Evolutionary conservation across 2,329 filamentous ascomycete species (phyloP).

Genomic region (Aureobasidium sp.): DNA sequence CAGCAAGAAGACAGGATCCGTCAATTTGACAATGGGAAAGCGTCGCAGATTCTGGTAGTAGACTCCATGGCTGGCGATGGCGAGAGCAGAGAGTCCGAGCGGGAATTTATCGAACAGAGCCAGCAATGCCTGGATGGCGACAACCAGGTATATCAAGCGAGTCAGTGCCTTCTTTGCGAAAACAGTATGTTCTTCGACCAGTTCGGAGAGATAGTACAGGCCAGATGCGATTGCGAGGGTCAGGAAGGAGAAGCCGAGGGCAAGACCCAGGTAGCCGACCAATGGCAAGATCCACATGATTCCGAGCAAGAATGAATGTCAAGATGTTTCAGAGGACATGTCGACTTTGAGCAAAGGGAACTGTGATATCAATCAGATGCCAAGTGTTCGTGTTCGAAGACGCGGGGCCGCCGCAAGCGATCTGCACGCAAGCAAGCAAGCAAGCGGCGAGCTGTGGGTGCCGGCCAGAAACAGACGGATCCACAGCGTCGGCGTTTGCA

Average conservation of each 20-base stretch:
- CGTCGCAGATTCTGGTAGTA: slow-evolving; percentile 75
- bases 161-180: slow-evolving; percentile 80
- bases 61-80: slow-evolving; percentile 20
- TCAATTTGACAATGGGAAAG: slow-evolving; percentile 73
- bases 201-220: slow-evolving; percentile 94
- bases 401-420: neutral
- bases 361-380: neutral
- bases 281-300: slow-evolving; percentile 94
- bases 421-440: neutral
- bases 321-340: neutral
- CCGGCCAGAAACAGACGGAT: neutral
- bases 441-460: neutral
- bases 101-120: slow-evolving; percentile 82
- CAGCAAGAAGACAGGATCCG: slow-evolving; percentile 75
- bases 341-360: neutral
- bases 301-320: neutral
- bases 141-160: slow-evolving; percentile 75
- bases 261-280: slow-evolving; percentile 78
- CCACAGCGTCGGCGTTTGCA: slow-evolving; percentile 5
- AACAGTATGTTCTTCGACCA: slow-evolving; percentile 96
- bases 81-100: slow-evolving; percentile 45
- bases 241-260: slow-evolving; percentile 86
- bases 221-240: slow-evolving; percentile 96
- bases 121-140: slow-evolving; percentile 66
- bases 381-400: slow-evolving; percentile 2